Evolutionary conservation across 2,329 filamentous ascomycete genomes (phyloP), one percentile per base, ranked within the genome.

Genomic region (Exophiala sp.): DNA sequence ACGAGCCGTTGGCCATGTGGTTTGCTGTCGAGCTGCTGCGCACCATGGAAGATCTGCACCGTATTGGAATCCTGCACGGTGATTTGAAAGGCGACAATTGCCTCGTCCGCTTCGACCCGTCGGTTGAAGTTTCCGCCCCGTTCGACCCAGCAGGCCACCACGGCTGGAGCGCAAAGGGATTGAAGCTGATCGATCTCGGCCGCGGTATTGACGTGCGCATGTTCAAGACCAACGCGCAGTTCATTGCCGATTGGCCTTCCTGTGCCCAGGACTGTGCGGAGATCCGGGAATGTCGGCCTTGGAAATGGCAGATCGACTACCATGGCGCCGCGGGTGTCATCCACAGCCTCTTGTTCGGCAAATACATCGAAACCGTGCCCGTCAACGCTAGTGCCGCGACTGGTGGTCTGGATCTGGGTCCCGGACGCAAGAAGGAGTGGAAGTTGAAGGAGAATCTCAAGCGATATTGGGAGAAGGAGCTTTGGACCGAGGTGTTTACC

Each of bases 301-400:
- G 93, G 93, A 97, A 91, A 1, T 96, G 89, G 73, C 93, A 98
- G 67, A 88, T 96, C 59, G 93, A 98, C 71, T 94, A 97, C 62
- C 88, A 95, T 67, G 93, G 93, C 10, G 77, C 96, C 0, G 93
- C 93, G 0, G 89, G 88, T 3, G 86, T 88, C 19, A 75, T 97
- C 3, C 89, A 98, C 69, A 85, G 82, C 37, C 78, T 98, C 60
- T 78, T 98, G 2, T 98, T 96, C 65, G 91, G 93, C 8, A 89
- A 87, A 64, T 97, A 97, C 69, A 93, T 98, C 62, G 88, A 95
- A 65, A 94, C 88, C 0, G 66, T 77, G 1, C 49, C 50, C 7
- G 50, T 51, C 24, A 27, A 27, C 24, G 10, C 5, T 13, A 38
- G 10, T 19, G 35, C 35, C 14, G 48, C 50, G 24, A 53, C 58